These are phyloP conservation scores for Pichia cephalocereana DNA, from an alignment of 805 yeast genomes.

Conservation along the genomic window DNA sequence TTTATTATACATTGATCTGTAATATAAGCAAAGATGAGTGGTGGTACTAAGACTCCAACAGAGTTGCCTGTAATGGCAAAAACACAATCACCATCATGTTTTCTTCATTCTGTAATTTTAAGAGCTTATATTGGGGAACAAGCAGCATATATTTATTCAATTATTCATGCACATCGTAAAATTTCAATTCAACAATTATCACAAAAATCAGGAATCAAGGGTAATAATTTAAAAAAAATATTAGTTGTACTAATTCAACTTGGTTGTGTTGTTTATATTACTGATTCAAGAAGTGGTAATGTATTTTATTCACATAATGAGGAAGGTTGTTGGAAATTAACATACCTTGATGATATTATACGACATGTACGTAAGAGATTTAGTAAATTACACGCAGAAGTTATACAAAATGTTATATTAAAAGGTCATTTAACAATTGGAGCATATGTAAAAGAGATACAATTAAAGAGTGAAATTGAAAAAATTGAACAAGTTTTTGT, in stretches of 20 bases:
- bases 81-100: constrained; percentile 55
- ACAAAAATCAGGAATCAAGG: constrained; percentile 36
- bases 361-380: constrained; percentile 37
- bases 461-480: constrained; percentile 13
- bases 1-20: too few species aligned
- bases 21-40: not conserved
- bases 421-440: constrained; percentile 54
- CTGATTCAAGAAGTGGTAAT: constrained; percentile 29
- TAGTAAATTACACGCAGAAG: constrained; percentile 40
- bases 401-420: constrained; percentile 60
- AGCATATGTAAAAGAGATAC: constrained; percentile 35
- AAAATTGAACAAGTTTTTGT: constrained; percentile 32
- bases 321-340: constrained; percentile 50
- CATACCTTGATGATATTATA: constrained; percentile 74
- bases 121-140: constrained; percentile 59
- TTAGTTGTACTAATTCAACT: constrained; percentile 74
- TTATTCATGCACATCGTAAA: constrained; percentile 61
- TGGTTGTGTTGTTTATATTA: constrained; percentile 51
- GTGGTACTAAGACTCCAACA: constrained; percentile 10
- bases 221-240: constrained; percentile 47
- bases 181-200: constrained; percentile 47
- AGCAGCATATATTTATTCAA: constrained; percentile 54
- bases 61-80: constrained; percentile 29
- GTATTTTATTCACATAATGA: constrained; percentile 51
- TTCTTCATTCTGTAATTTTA: constrained; percentile 44